Evolutionary conservation across 805 yeast genomes (phyloP), one percentile per base, ranked within the genome.

Genomic region (Candida railenensis): DNA sequence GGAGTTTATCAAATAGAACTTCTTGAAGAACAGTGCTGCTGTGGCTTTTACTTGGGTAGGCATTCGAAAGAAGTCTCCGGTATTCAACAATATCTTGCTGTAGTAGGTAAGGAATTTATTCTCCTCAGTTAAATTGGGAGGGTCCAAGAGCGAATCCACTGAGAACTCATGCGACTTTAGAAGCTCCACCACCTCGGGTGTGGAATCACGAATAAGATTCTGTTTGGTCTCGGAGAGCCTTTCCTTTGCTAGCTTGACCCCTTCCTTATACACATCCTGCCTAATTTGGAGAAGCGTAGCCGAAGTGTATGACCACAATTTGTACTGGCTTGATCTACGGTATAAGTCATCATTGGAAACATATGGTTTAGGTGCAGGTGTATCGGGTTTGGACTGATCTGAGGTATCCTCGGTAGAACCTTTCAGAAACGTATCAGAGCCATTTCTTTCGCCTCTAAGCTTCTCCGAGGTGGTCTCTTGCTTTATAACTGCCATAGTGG

Each of bases 31-130:
- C 5, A 89, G 75, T 4, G 90, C 77, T 0, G 98, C 95, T 0
- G 98, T 89, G 9, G 96, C 84, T 52, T 83, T 74, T 1, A 88
- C 96, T 57, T 90, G 96, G 0, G 96, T 82, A 1, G 97, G 96
- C 73, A 94, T 76, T 54, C 83, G 80, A 65, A 90, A 83, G 55
- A 80, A 81, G 47, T 81, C 77, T 2, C 95, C 85, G 25, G 90
- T 76, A 25, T 81, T 85, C 36, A 80, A 78, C 34, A 88, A 80
- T 58, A 82, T 87, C 54, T 83, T 81, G 16, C 89, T 80, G 62
- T 89, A 89, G 59, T 81, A 89, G 43, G 77, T 70, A 16, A 94
- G 77, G 47, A 88, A 76, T 49, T 76, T 73, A 19, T 71, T 59
- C 61, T 90, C 97, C 57, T 94, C 99, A 18, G 82, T 85, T 16